A percentile compares a stretch with the other conserved stretches of the same genome.
phyloP scores from a whole-genome alignment of 2,329 filamentous ascomycete genomes.

The Aspergillus bombycis region DNA sequence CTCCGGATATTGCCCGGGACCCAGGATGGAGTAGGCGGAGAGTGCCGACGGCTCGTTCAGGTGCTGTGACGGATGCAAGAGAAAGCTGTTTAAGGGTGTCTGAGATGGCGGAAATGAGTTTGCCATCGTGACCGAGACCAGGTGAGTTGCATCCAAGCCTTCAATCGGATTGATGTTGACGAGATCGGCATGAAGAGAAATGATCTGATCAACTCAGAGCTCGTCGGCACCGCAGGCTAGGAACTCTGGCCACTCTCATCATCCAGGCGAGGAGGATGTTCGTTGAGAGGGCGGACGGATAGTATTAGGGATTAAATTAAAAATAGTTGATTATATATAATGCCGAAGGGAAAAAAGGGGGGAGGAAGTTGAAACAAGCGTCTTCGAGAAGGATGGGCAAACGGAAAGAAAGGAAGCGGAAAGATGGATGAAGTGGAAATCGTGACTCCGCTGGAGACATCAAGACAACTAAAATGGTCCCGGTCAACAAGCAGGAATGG shows the following conservation, averaged over 20 bases:
- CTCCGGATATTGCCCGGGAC: constrained; percentile 43
- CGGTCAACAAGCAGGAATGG: background rate
- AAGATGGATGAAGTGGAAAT: constrained; percentile 5
- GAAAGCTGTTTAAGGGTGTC: constrained; percentile 31
- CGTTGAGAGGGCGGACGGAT: background rate
- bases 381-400: background rate
- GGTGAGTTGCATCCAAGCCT: constrained; percentile 23
- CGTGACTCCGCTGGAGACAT: constrained; percentile 1
- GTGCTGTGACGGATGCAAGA: constrained; percentile 30
- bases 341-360: background rate
- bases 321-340: background rate
- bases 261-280: background rate
- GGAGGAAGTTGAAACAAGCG: background rate
- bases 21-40: constrained; percentile 39
- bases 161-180: constrained; percentile 9
- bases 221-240: constrained; percentile 14
- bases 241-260: constrained; percentile 17
- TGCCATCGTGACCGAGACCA: constrained; percentile 29
- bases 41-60: constrained; percentile 28
- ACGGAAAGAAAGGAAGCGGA: constrained; percentile 8
- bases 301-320: background rate
- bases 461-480: constrained; percentile 2
- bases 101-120: constrained; percentile 35
- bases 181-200: constrained; percentile 18
- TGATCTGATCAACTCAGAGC: constrained; percentile 17